Evolutionary conservation across 108 stramenopile species (phyloP).

Genomic region (Stephanodiscus triporus): DNA sequence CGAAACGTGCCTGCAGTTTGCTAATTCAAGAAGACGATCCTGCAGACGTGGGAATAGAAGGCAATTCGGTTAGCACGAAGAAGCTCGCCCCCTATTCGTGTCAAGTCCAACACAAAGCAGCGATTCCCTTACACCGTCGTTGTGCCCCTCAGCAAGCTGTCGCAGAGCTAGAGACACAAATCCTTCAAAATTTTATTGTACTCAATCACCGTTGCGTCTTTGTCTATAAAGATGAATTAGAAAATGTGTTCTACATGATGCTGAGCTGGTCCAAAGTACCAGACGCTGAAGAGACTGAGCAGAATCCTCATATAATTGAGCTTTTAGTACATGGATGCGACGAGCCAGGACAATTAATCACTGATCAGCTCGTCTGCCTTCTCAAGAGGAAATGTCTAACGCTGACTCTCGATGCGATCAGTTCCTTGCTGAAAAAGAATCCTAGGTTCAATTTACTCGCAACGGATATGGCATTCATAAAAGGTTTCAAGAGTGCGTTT

Average conservation of each 20-base stretch:
- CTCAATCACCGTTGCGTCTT: conserved; percentile 67
- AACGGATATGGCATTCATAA: conserved; percentile 67
- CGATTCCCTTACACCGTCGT: conserved; percentile 61
- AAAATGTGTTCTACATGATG: conserved; percentile 79
- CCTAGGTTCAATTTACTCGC: conserved; percentile 60
- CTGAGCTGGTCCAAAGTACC: conserved; percentile 25
- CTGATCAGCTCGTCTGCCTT: conserved; percentile 62
- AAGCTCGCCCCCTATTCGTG: conserved; percentile 53
- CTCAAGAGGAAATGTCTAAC: conserved; percentile 62
- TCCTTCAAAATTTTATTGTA: conserved; percentile 80
- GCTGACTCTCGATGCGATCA: conserved; percentile 66
- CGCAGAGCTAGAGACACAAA: conserved; percentile 56
- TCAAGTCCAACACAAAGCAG: conserved; percentile 55
- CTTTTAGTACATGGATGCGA: conserved; percentile 69
- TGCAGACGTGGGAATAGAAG: conserved; percentile 1
- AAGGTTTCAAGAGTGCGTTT: conserved; percentile 56
- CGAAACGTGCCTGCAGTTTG: conserved; percentile 54
- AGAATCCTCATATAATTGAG: conserved; percentile 49
- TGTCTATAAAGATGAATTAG: conserved; percentile 79
- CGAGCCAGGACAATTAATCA: conserved; percentile 67
- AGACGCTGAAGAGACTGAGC: conserved; percentile 26
- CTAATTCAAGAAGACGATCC: conserved; percentile 51
- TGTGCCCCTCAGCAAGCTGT: conserved; percentile 68
- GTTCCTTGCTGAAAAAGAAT: conserved; percentile 74
- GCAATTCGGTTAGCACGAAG: not conserved